A percentile compares a stretch with the other conserved stretches of the same genome.
Conservation (phyloP, 1,139 yeast species). For the Geotrichum reessii region DNA sequence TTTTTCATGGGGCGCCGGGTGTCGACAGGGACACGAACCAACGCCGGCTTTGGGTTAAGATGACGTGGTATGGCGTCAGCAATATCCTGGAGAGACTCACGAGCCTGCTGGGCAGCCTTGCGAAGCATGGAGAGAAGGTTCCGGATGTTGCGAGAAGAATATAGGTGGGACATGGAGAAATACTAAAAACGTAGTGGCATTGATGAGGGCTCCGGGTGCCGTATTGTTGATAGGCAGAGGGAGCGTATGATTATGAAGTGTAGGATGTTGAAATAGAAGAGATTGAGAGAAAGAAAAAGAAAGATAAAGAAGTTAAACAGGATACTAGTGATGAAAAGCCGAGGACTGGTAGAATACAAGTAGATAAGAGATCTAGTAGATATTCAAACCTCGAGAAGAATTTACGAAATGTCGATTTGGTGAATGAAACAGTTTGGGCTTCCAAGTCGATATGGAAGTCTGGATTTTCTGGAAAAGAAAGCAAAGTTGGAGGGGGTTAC, state of each 20-base stretch:
- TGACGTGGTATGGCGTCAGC: constrained; percentile 11
- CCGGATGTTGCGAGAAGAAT: constrained; percentile 1
- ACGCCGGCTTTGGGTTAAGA: constrained; percentile 3
- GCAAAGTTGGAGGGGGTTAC: no score
- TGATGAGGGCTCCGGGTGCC: background rate
- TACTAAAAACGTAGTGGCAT: background rate
- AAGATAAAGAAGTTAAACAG: background rate
- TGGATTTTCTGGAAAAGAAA: no score
- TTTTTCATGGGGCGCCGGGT: background rate
- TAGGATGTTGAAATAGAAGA: background rate
- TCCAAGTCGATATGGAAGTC: no score
- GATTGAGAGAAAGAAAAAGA: background rate
- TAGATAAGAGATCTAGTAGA: no score
- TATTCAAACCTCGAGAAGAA: no score
- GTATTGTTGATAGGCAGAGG: background rate
- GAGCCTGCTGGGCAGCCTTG: constrained; percentile 16
- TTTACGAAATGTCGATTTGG: no score
- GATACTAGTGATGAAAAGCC: no score
- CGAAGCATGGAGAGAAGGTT: constrained; percentile 14
- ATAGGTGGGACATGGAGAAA: background rate
- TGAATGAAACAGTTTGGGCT: no score
- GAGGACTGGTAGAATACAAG: no score
- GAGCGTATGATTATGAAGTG: background rate
- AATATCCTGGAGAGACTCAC: constrained; percentile 16
- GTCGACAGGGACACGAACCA: constrained; percentile 11